Evolutionary conservation across 345 rosid species (phyloP), one percentile per base, ranked within the genome.

Genomic region (Gossypium sturtianum): DNA sequence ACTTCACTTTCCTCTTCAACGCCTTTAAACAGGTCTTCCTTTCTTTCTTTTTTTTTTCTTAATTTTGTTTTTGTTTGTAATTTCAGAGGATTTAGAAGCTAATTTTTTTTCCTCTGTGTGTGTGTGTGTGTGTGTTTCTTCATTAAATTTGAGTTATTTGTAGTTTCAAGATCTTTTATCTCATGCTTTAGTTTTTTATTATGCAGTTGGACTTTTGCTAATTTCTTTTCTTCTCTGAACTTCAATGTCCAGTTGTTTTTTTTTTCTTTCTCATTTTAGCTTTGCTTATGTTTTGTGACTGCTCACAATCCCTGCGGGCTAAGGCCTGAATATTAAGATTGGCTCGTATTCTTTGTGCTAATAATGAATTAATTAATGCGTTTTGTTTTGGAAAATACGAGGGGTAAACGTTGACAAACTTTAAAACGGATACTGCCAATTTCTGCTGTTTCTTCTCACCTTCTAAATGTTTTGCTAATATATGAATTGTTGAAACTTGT

Each of bases 1-100:
- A 89, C 88, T 81, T 87, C 88, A 84, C 66, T 78, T 75, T 65
- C 73, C 56, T 76, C 80, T 22, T 78, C 62, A 52, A 73, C 71
- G 83, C 84, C 83, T 79, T 78, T 78, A 65, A 79, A 52, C 76
- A 79, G 83, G 86, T 80, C 12, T 60, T 16, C 13, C 23, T 3
- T 74, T 22, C 12, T 11, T 65, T 64, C 17, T 9, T 0, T 1
- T 15, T 15, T 69, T 2, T 8, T 43, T 58, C 47, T 53, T 2
- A 15, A 6, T n/a, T 38, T 57, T 13, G 45, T 20, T 72, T 22
- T 22, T 17, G 10, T 12, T 16, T 51, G 22, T 17, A 49, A 27
- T 51, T 69, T 51, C 27, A 67, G 48, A 23, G 13, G 22, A 13
- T 47, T 48, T 15, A 12, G 20, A 63, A 66, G 71, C 12, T 66